Conservation (phyloP, 164 flowering plant species). For the Protea cynaroides region DNA sequence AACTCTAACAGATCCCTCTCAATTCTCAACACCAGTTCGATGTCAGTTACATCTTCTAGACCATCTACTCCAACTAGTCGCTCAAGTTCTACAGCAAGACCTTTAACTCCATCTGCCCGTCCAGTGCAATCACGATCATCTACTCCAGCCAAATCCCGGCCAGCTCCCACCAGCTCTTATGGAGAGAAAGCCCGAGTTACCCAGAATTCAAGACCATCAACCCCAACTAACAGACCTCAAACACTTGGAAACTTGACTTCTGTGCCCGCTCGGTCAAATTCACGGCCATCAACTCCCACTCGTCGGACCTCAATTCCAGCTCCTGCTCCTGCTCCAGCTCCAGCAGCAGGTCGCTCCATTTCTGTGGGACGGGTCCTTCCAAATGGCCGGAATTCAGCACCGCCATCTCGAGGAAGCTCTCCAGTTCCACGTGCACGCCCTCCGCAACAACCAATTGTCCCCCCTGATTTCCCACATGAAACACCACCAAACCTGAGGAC, state of each 20-base stretch:
- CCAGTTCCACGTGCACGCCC: slow-evolving; percentile 62
- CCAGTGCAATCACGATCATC: slow-evolving; percentile 50
- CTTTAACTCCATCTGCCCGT: slow-evolving; percentile 66
- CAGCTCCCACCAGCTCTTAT: slow-evolving; percentile 34
- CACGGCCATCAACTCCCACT: slow-evolving; percentile 89
- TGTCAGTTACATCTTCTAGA: slow-evolving; percentile 78
- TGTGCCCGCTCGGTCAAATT: slow-evolving; percentile 39
- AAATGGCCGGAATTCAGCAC: slow-evolving; percentile 47
- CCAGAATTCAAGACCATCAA: slow-evolving; percentile 70
- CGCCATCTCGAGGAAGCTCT: slow-evolving; percentile 72
- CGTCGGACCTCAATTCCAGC: slow-evolving; percentile 53
- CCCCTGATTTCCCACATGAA: slow-evolving; percentile 78
- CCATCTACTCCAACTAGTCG: slow-evolving; percentile 78
- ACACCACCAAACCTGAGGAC: slow-evolving; percentile 93
- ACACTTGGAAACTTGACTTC: slow-evolving; percentile 46
- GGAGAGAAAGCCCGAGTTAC: slow-evolving; percentile 47
- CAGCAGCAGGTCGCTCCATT: slow-evolving; percentile 30
- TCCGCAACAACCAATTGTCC: slow-evolving; percentile 60
- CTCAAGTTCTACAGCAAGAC: slow-evolving; percentile 50
- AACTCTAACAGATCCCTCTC: slow-evolving; percentile 42
- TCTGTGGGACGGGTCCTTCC: slow-evolving; percentile 49
- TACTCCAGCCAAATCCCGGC: slow-evolving; percentile 73
- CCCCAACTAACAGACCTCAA: slow-evolving; percentile 71
- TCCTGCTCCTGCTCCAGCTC: slow-evolving; percentile 33
- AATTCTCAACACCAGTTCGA: slow-evolving; percentile 83